Evolutionary conservation across 108 stramenopile species (phyloP).

Genomic region (Cyclostephanos invisitatus): DNA sequence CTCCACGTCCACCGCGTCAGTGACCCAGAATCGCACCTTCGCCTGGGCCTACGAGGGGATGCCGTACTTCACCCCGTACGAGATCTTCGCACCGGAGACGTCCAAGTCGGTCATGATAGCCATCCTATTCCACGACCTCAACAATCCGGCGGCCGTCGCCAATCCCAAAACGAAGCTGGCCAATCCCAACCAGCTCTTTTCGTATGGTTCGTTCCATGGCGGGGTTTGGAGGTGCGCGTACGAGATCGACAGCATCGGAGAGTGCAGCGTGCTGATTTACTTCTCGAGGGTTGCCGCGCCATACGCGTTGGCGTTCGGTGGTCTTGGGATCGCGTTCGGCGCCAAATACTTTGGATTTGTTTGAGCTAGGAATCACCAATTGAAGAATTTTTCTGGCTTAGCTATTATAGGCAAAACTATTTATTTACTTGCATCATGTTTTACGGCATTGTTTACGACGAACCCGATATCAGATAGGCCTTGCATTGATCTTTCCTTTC

Average conservation of each 20-base stretch:
- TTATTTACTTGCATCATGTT: background rate
- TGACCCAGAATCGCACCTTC: conserved; percentile 93
- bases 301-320: conserved; percentile 57
- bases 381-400: background rate
- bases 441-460: background rate
- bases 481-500: no score
- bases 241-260: conserved; percentile 94
- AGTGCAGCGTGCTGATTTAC: conserved; percentile 91
- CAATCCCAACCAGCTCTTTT: conserved; percentile 95
- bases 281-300: conserved; percentile 75
- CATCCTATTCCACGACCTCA: conserved; percentile 91
- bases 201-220: conserved; percentile 93
- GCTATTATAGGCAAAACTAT: background rate
- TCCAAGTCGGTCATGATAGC: conserved; percentile 97
- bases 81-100: conserved; percentile 96
- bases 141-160: conserved; percentile 69
- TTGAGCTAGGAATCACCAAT: conserved; percentile 13
- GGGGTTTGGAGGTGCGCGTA: conserved; percentile 96
- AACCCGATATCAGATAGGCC: no score
- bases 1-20: conserved; percentile 94
- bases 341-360: conserved; percentile 50
- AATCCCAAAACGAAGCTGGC: conserved; percentile 77
- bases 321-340: conserved; percentile 56
- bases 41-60: conserved; percentile 99
- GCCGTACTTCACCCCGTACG: conserved; percentile 94